Evolutionary conservation across 2,329 filamentous ascomycete genomes (phyloP), one percentile per base, ranked within the genome.

Genomic region (Dactylonectria estremocensis): DNA sequence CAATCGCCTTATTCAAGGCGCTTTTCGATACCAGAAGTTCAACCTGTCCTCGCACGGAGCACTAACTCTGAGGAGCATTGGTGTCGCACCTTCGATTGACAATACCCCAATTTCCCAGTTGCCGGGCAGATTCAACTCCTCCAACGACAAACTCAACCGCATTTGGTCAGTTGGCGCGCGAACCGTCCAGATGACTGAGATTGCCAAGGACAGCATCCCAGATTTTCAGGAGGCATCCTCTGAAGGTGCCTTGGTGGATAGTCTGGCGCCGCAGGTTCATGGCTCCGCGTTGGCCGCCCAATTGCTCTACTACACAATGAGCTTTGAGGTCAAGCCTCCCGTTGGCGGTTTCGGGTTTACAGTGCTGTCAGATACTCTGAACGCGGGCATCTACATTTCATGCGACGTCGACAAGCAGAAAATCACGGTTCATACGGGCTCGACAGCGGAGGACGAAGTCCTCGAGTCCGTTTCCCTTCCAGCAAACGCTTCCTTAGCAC

Each of bases 1-100:
- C 59, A 81, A 80, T 66, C 74, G 76, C n/a, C 74, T 81, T 6
- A 73, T 81, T n/a, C 80, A 81, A 67, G 80, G 80, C 5, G 78
- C 72, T 10, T 76, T 81, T 40, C 72, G 79, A 6, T 82, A 81
- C 65, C 80, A 82, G 67, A 80, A 81, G 66, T 69, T 81, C 13
- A 80, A 78, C 37, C 69, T 82, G 1, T 79, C 77, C 1, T 77
- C 76, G 2, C 60, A 74, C 1, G 79, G 78, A 1, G 67, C 70
- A 7, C 60, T 81, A 0, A 61, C 69, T 1, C 64, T 81, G 0
- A 67, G 67, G 0, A 73, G 71, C 22, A 66, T 81, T 6, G 78
- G 80, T 13, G 74, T 80, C 37, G 69, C 66, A 8, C 69, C 72
- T 1, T 75, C 66, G 1, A 18, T 50, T 7, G 28, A 60, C 20